Evolutionary conservation across 352 stramenopile genomes (phyloP).

Genomic region (Phytopythium cucurbitacearum): DNA sequence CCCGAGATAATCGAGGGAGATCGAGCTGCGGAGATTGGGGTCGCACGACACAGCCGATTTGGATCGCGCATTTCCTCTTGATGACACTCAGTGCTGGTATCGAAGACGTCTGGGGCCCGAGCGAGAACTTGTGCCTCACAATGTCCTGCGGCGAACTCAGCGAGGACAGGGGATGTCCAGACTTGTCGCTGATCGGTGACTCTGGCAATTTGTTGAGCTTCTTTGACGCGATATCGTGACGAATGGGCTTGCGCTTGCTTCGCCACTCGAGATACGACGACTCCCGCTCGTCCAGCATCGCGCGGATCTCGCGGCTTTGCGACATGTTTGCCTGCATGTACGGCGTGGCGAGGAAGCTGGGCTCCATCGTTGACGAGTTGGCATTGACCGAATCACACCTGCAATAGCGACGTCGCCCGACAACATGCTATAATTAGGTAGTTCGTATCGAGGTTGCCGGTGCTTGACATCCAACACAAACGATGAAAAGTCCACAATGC

Average conservation of each 20-base stretch:
- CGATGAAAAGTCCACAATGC: too few species aligned
- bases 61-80: slow-evolving; percentile 3
- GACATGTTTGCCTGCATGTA: slow-evolving; percentile 34
- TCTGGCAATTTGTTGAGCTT: slow-evolving; percentile 48
- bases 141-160: not conserved
- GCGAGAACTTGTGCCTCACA: not conserved
- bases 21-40: not conserved
- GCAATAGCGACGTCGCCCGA: not conserved
- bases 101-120: not conserved
- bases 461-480: too few species aligned
- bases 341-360: slow-evolving; percentile 47
- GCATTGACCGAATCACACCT: not conserved
- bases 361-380: slow-evolving; percentile 29
- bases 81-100: too few species aligned
- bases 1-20: not conserved
- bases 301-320: slow-evolving; percentile 37
- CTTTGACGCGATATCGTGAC: slow-evolving; percentile 34
- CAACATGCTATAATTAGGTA: not conserved
- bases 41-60: not conserved
- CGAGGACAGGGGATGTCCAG: not conserved
- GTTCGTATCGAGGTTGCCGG: too few species aligned
- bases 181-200: not conserved
- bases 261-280: slow-evolving; percentile 38
- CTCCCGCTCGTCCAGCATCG: slow-evolving; percentile 51
- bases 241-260: slow-evolving; percentile 29